Conservation (phyloP, 306 rosid species). For the Fagus sylvatica region DNA sequence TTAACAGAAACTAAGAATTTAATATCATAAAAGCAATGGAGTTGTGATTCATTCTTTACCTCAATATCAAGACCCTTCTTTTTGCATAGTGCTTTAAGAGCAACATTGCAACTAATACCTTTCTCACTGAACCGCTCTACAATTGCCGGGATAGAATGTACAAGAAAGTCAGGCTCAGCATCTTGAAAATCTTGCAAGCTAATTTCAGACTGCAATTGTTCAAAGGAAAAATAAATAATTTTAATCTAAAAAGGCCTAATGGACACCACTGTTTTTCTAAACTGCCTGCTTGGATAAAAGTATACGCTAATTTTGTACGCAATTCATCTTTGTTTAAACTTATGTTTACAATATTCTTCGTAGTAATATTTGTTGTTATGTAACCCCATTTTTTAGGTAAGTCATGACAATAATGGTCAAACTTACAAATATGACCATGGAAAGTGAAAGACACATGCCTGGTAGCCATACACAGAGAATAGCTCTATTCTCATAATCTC, state of each 20-base stretch:
- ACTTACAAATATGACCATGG: conserved; percentile 5
- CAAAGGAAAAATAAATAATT: conserved; percentile 17
- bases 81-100: conserved; percentile 83
- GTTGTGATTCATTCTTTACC: conserved; percentile 45
- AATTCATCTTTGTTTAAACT: not conserved
- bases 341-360: not conserved
- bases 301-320: not conserved
- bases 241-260: conserved; percentile 9
- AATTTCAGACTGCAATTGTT: conserved; percentile 71
- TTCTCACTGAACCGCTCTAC: conserved; percentile 53
- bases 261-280: conserved; percentile 7
- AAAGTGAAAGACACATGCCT: conserved; percentile 62
- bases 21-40: conserved; percentile 11
- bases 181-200: conserved; percentile 66
- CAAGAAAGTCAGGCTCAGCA: conserved; percentile 86
- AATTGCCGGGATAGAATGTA: conserved; percentile 52
- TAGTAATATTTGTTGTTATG: not conserved
- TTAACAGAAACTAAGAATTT: conserved; percentile 9
- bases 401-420: not conserved
- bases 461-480: conserved; percentile 78
- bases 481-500: conserved; percentile 78
- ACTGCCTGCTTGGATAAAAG: not conserved
- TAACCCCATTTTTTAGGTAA: not conserved
- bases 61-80: conserved; percentile 82
- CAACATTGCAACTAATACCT: conserved; percentile 53